A percentile compares a stretch with the other conserved stretches of the same genome.
These are phyloP conservation scores for Zoysia matrella DNA, from an alignment of 202 grass and related monocot genomes.

Conservation along the genomic window DNA sequence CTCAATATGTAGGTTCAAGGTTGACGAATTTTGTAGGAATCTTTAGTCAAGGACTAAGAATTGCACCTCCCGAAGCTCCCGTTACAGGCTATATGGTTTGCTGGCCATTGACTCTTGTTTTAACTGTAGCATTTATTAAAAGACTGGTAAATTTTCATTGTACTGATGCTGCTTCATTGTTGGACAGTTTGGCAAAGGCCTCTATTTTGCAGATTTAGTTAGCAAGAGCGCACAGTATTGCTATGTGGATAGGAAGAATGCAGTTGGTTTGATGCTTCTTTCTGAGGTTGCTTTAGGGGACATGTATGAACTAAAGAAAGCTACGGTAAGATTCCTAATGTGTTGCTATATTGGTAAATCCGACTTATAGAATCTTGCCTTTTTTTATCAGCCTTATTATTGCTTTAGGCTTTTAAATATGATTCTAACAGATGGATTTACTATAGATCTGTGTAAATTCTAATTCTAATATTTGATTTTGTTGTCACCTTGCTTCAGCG, in stretches of 20 bases:
- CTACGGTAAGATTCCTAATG: constrained; percentile 63
- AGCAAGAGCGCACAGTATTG: constrained; percentile 99
- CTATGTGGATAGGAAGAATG: constrained; percentile 75
- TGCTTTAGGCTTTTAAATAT: no score
- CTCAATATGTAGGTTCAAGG: constrained; percentile 75
- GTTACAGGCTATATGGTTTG: constrained; percentile 93
- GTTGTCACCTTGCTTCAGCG: no score
- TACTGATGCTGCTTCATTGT: constrained; percentile 34
- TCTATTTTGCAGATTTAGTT: constrained; percentile 97
- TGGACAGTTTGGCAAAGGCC: constrained; percentile 88
- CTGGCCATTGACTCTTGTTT: constrained; percentile 20
- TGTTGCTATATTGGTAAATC: constrained; percentile 15
- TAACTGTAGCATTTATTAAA: neutral
- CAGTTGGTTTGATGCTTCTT: constrained; percentile 93
- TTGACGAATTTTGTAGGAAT: constrained; percentile 97
- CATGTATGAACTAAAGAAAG: constrained; percentile 85
- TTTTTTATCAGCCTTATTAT: no score
- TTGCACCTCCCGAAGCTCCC: constrained; percentile 93
- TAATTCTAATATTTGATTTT: no score
- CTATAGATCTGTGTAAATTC: no score
- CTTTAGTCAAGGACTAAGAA: constrained; percentile 96
- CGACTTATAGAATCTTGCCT: neutral
- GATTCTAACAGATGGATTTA: no score
- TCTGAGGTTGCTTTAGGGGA: constrained; percentile 98
- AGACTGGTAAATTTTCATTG: constrained; percentile 21